These are phyloP conservation scores for Zanthoxylum bungeanum DNA, from an alignment of 345 rosid species.

Conservation along the genomic window DNA sequence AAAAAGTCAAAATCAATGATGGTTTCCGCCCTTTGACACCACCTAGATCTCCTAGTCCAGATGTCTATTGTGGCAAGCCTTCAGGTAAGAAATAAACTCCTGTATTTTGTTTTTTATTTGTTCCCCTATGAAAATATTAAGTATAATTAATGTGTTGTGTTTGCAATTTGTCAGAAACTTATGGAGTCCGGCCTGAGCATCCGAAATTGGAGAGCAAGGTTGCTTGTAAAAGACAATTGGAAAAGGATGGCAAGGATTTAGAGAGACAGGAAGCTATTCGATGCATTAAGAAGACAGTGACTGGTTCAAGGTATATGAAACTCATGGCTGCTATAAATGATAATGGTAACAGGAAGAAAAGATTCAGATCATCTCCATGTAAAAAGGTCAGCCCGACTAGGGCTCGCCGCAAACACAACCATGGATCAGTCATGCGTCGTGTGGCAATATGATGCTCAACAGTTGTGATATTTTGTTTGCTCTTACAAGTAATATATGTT, in stretches of 20 bases:
- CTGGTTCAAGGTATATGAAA: constrained; percentile 25
- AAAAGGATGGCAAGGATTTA: constrained; percentile 11
- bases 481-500: not conserved
- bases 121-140: not conserved
- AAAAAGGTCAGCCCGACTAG: constrained; percentile 33
- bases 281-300: constrained; percentile 30
- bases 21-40: constrained; percentile 24
- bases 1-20: constrained; percentile 20
- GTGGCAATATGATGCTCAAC: constrained; percentile 7
- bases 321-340: constrained; percentile 32
- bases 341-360: constrained; percentile 26
- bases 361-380: constrained; percentile 29
- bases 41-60: constrained; percentile 26
- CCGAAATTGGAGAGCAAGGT: constrained; percentile 26
- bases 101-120: not conserved
- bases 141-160: not conserved
- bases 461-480: not conserved
- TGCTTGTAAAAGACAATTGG: constrained; percentile 18
- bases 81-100: constrained; percentile 37
- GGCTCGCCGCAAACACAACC: constrained; percentile 23
- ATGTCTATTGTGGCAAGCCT: constrained; percentile 16
- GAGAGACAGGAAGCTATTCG: constrained; percentile 34
- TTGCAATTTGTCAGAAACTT: constrained; percentile 37
- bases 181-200: constrained; percentile 11
- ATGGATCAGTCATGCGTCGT: not conserved